Evolutionary conservation across 2,329 filamentous ascomycete genomes (phyloP).

Genomic region (Fusarium sp.): DNA sequence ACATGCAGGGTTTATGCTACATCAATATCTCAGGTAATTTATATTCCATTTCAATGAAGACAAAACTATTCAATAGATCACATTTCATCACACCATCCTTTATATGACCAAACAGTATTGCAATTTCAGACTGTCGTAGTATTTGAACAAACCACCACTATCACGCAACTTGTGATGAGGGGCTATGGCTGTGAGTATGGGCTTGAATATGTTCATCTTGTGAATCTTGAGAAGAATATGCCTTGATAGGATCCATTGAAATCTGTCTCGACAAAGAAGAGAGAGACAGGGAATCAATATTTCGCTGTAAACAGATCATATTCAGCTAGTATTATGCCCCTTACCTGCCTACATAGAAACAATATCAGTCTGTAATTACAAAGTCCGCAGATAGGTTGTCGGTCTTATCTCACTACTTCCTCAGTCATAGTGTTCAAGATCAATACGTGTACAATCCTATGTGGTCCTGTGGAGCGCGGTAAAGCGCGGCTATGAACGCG

Average conservation of each 20-base stretch:
- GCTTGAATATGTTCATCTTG: accelerated
- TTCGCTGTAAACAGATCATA: not conserved
- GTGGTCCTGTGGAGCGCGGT: conserved; percentile 42
- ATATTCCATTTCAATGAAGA: too few species aligned
- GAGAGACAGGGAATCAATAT: not conserved
- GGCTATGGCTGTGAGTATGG: too few species aligned
- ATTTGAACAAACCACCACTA: not conserved
- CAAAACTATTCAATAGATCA: accelerated
- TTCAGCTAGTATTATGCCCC: too few species aligned
- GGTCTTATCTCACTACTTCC: not conserved
- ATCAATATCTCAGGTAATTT: too few species aligned
- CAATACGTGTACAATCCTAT: not conserved
- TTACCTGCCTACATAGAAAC: too few species aligned
- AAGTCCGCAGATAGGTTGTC: not conserved
- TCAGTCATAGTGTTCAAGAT: not conserved
- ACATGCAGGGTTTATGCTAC: not conserved
- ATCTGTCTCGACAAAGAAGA: not conserved
- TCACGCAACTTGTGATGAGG: accelerated
- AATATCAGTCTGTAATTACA: too few species aligned
- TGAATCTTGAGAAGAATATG: not conserved
- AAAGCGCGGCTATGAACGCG: conserved; percentile 31
- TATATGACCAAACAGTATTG: not conserved
- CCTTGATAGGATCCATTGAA: too few species aligned
- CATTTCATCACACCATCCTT: not conserved
- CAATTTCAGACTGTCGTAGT: accelerated